phyloP scores from a whole-genome alignment of 306 rosid genomes.

The Calophaca sinica region DNA sequence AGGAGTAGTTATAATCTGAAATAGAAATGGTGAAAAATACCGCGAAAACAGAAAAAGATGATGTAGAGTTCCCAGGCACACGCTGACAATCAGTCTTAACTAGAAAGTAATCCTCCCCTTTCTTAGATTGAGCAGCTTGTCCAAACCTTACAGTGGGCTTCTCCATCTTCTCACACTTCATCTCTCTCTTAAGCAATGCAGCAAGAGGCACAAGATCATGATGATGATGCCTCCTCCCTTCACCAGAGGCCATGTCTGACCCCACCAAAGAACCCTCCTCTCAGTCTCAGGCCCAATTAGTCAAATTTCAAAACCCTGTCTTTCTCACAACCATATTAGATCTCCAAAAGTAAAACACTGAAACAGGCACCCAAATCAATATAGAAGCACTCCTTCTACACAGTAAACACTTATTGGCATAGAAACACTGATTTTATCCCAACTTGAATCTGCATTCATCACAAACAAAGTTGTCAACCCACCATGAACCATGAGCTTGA shows the following conservation, averaged over 20 bases:
- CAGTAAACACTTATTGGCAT: constrained; percentile 22
- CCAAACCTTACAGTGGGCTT: constrained; percentile 85
- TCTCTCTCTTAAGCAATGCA: constrained; percentile 84
- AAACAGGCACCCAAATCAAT: constrained; percentile 15
- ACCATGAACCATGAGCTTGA: too few species aligned
- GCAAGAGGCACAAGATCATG: constrained; percentile 90
- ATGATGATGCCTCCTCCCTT: constrained; percentile 72
- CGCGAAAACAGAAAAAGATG: constrained; percentile 88
- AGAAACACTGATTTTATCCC: background rate
- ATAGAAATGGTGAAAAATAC: constrained; percentile 51
- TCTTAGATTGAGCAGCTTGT: constrained; percentile 87
- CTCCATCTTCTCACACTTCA: constrained; percentile 91
- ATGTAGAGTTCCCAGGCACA: constrained; percentile 77
- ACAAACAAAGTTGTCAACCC: constrained; percentile 42
- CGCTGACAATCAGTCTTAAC: constrained; percentile 84
- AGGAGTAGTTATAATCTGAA: constrained; percentile 24
- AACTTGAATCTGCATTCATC: constrained; percentile 60
- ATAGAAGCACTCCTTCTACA: constrained; percentile 21
- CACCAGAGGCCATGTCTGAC: constrained; percentile 68
- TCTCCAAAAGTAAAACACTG: constrained; percentile 35
- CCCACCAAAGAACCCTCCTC: constrained; percentile 46
- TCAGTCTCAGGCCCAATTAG: constrained; percentile 33
- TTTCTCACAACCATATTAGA: constrained; percentile 51
- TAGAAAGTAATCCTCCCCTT: constrained; percentile 92
- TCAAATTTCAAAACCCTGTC: constrained; percentile 42